Evolutionary conservation across 2,329 filamentous ascomycete species (phyloP), one percentile per base, ranked within the genome.

Genomic region (Parasarocladium wereldwijsianum): DNA sequence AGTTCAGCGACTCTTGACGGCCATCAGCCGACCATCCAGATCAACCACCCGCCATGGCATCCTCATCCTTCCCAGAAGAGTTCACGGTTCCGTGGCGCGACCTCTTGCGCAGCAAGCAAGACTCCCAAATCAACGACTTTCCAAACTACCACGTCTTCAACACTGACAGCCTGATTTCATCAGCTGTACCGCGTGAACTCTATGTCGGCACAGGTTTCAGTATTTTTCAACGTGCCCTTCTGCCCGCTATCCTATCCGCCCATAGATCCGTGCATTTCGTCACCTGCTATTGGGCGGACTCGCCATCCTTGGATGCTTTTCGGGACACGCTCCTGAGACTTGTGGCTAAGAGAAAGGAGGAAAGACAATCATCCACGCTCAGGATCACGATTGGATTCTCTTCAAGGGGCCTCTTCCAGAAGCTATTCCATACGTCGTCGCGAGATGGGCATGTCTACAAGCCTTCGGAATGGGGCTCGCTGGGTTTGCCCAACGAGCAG

Each of bases 211-310:
- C 67, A 1, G 71, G 73, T 5, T 55, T 62, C 12, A 64, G 62
- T 4, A 61, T 76, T 17, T 73, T 64, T 40, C 58, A 60, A 0
- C 53, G 58, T 22, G 53, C 58, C 4, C 57, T 84, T 6, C 52
- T 76, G 1, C 70, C 77, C 2, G 68, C 72, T 7, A 63, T 86
- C 4, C 52, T 68, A 4, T 46, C 54, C 1, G 74, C 80, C 3
- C 57, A 64, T 20, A 53, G 62, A 27, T 80, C 84, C 42, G 57
- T 86, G 17, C 69, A 85, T 34, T 62, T 90, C 24, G 77, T 85
- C 6, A 87, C 82, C 7, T 87, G 82, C 50, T 90, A 86, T 52
- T 86, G 81, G 80, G 74, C 81, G 0, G 56, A 58, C 0, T 86
- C 80, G 0, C 51, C 62, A 2, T 76, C 72, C 0, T 58, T 76